These are phyloP conservation scores for Dendrobium catenatum DNA, from an alignment of 106 monocot species.

Conservation along the genomic window DNA sequence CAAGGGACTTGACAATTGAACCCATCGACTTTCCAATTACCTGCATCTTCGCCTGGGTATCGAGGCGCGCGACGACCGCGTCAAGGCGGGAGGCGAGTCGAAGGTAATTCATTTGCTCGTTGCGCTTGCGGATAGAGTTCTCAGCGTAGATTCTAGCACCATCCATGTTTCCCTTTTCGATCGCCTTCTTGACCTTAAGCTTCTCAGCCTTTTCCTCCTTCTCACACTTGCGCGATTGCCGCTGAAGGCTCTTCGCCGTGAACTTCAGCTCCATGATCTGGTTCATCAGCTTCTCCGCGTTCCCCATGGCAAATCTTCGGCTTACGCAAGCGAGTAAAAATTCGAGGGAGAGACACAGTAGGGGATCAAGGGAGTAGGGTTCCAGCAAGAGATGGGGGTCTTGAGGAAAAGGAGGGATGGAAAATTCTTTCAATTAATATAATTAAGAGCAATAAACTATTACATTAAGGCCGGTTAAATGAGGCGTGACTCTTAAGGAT, in stretches of 20 bases:
- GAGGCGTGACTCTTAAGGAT: too few species aligned
- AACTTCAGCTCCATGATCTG: constrained; percentile 29
- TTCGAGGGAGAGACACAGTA: neutral
- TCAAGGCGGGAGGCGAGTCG: constrained; percentile 35
- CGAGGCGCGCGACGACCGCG: constrained; percentile 25
- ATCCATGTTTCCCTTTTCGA: constrained; percentile 21
- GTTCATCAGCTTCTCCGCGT: constrained; percentile 21
- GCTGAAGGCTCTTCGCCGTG: constrained; percentile 22
- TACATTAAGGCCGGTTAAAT: too few species aligned
- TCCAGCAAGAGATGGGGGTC: neutral
- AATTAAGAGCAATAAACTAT: too few species aligned
- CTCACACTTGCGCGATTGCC: constrained; percentile 31
- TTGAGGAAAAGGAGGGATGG: too few species aligned
- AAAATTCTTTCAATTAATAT: too few species aligned
- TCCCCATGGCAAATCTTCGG: constrained; percentile 5
- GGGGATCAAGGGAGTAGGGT: neutral
- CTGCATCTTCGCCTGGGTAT: constrained; percentile 36
- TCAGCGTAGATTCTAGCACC: constrained; percentile 26
- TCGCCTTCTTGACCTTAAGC: constrained; percentile 24
- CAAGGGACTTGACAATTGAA: constrained; percentile 22
- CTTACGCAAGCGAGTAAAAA: neutral
- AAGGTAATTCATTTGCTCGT: constrained; percentile 35
- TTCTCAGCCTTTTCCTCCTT: constrained; percentile 31
- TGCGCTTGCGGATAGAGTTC: constrained; percentile 30
- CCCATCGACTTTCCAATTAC: constrained; percentile 23